A percentile compares a stretch with the other conserved stretches of the same genome.
These are phyloP conservation scores for Solanum appendiculatum DNA, from an alignment of 257 asterid genomes.

Conservation along the genomic window DNA sequence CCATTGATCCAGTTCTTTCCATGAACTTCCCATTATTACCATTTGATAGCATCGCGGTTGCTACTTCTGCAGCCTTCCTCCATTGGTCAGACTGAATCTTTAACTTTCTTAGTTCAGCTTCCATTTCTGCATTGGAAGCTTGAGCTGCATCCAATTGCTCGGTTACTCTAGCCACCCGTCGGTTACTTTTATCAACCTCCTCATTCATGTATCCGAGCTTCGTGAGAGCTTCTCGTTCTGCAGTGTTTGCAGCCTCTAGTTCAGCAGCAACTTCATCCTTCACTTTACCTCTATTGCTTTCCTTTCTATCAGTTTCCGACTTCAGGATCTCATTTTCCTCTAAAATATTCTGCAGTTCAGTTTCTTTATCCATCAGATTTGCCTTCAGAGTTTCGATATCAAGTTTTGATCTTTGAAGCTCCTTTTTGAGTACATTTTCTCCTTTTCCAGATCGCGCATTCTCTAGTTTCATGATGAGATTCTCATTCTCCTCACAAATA, in stretches of 20 bases:
- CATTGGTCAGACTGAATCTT: constrained; percentile 94
- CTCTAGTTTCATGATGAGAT: constrained; percentile 32
- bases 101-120: constrained; percentile 60
- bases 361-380: constrained; percentile 37
- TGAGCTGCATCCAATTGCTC: constrained; percentile 75
- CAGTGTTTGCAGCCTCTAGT: constrained; percentile 35
- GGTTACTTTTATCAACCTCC: constrained; percentile 58
- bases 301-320: constrained; percentile 18
- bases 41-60: constrained; percentile 72
- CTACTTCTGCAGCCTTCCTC: constrained; percentile 98
- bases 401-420: constrained; percentile 27
- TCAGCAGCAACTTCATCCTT: constrained; percentile 20
- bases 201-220: constrained; percentile 42
- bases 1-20: constrained; percentile 83
- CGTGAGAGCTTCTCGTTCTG: constrained; percentile 58
- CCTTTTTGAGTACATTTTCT: constrained; percentile 36
- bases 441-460: constrained; percentile 19
- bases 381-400: constrained; percentile 36
- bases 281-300: constrained; percentile 7
- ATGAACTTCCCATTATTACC: constrained; percentile 58
- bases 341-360: constrained; percentile 21
- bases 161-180: constrained; percentile 27
- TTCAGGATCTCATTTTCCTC: constrained; percentile 54
- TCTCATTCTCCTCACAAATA: constrained; percentile 74
- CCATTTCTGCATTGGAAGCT: constrained; percentile 66